A percentile compares a stretch with the other conserved stretches of the same genome.
Evolutionary conservation across 2,329 filamentous ascomycete genomes (phyloP).

Genomic region (Orbilia blumenaviensis): DNA sequence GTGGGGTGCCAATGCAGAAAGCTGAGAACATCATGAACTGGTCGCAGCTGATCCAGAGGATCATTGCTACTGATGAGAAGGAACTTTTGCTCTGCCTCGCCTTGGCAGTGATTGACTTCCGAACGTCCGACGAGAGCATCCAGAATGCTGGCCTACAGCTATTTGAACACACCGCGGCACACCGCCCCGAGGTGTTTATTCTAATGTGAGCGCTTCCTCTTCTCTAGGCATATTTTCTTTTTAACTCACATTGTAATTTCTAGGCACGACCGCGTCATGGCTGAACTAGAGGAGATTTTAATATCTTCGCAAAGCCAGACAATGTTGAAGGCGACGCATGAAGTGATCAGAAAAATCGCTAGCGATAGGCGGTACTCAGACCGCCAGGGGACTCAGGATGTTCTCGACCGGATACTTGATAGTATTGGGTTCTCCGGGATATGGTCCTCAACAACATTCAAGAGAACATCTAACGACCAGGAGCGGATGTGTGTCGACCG

Average conservation of each 20-base stretch:
- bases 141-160: conserved; percentile 70
- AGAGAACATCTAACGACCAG: conserved; percentile 59
- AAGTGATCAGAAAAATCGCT: conserved; percentile 69
- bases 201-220: conserved; percentile 66
- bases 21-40: conserved; percentile 57
- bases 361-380: conserved; percentile 66
- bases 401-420: conserved; percentile 67
- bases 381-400: conserved; percentile 64
- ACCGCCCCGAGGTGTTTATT: conserved; percentile 68
- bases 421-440: conserved; percentile 72
- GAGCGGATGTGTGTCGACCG: conserved; percentile 54
- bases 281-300: conserved; percentile 70
- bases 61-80: conserved; percentile 67
- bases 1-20: conserved; percentile 64
- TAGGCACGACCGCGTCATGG: conserved; percentile 65
- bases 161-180: conserved; percentile 68
- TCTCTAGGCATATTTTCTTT: not conserved
- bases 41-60: conserved; percentile 63
- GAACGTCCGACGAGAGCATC: conserved; percentile 70
- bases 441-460: conserved; percentile 69
- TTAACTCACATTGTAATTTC: not conserved
- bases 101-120: conserved; percentile 73
- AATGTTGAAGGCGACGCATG: conserved; percentile 70
- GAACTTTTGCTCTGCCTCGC: conserved; percentile 72
- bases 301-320: conserved; percentile 71